Evolutionary conservation across 2,329 filamentous ascomycete species (phyloP), one percentile per base, ranked within the genome.

Genomic region (Penicillium vulpinum): DNA sequence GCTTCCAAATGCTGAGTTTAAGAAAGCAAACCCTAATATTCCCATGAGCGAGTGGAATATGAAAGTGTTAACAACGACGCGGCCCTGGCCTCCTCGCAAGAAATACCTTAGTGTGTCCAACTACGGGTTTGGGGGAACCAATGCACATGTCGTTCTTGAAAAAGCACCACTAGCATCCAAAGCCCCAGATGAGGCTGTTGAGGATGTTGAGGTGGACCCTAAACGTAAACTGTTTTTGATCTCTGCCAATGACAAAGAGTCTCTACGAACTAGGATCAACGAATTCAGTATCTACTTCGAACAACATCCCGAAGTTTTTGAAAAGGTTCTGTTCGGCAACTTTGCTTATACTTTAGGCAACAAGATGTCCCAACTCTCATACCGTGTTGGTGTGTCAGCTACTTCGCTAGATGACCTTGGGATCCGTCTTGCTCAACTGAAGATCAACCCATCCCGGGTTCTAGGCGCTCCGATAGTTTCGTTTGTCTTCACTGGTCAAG

Each of bases 101-200:
- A 64, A 62, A 47, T 68, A 68, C 29, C 47, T 63, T 16, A 64
- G 60, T 47, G 60, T 70, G 39, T 71, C 61, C 10, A 68, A 66
- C 16, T 70, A 67, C 41, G 71, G 70, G 0, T 67, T 67, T 38
- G 68, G 67, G 24, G 70, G 70, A 8, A 61, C 69, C 1, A 73
- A 73, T 48, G 66, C 66, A 2, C 70, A 72, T 45, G 65, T 59
- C 0, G 61, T 72, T 28, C 57, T 70, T 22, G 59, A 63, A 29
- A 58, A 58, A 31, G 55, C 63, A 5, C 64, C 61, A 22, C 38
- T 61, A 4, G 51, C 21, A 24, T 26, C 51, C 2, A 51, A 48
- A 24, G 21, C 48, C 1, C 43, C 51, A 21, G 56, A 64, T 16
- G 38, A 53, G 11, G 53, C 63, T 7, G 38, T 31, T 28, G 45